phyloP scores from a whole-genome alignment of 2,329 filamentous ascomycete genomes.

The Chaetomiaceae sp. region DNA sequence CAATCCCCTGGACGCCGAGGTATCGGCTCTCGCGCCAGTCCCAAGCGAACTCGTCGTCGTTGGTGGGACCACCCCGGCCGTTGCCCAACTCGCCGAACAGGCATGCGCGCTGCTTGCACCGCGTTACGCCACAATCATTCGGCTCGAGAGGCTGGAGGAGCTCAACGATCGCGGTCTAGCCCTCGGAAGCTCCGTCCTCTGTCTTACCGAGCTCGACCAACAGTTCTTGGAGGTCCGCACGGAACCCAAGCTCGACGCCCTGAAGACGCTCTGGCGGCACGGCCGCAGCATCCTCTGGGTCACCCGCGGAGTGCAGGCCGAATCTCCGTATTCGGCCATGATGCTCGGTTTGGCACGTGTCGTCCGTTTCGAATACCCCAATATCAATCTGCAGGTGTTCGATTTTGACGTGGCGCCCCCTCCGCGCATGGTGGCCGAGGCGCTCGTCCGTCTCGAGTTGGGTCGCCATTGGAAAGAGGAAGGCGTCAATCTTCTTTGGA shows the following conservation, averaged over 20 bases:
- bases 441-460: not conserved
- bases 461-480: not conserved
- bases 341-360: conserved; percentile 10
- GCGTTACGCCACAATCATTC: not conserved
- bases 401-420: not conserved
- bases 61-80: conserved; percentile 13
- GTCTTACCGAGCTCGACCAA: conserved; percentile 12
- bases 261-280: conserved; percentile 6
- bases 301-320: conserved; percentile 10
- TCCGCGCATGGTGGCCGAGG: not conserved
- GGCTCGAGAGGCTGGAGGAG: not conserved
- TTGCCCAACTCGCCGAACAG: not conserved
- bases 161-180: not conserved
- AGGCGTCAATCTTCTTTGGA: conserved; percentile 11
- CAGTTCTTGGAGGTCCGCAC: not conserved
- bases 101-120: not conserved
- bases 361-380: not conserved
- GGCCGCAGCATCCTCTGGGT: conserved; percentile 15
- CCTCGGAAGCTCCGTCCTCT: not conserved
- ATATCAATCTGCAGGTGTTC: not conserved
- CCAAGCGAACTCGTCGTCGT: conserved; percentile 22
- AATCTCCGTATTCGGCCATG: conserved; percentile 15
- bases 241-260: not conserved
- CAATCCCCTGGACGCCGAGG: conserved; percentile 16
- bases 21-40: too few species aligned